A percentile compares a stretch with the other conserved stretches of the same genome.
These are phyloP conservation scores for Betula pendula DNA, from an alignment of 306 rosid genomes.

Conservation along the genomic window DNA sequence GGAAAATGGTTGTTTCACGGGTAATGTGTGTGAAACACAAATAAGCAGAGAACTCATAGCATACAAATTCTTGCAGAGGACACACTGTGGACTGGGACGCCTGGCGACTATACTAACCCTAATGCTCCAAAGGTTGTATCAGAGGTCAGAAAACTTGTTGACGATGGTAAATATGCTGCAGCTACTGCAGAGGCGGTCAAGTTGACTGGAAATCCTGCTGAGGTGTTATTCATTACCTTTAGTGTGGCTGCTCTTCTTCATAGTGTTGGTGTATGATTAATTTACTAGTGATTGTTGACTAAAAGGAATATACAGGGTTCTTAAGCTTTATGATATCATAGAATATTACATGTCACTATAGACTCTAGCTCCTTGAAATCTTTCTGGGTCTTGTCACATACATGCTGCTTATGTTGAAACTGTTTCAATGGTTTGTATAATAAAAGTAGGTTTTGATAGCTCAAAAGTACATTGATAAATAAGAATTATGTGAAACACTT, in stretches of 20 bases:
- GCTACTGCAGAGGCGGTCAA: conserved; percentile 57
- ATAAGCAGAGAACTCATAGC: conserved; percentile 1
- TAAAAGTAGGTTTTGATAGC: not conserved
- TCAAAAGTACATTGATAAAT: too few relatives aligned
- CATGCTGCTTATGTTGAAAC: not conserved
- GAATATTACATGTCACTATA: not conserved
- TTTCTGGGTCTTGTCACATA: too few relatives aligned
- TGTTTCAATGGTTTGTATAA: not conserved
- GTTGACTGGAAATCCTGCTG: conserved; percentile 53
- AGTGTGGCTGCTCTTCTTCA: not conserved
- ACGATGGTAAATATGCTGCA: conserved; percentile 45
- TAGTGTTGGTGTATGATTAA: not conserved
- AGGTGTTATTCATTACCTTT: conserved; percentile 32
- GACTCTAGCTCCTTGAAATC: not conserved
- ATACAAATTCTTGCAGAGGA: conserved; percentile 48
- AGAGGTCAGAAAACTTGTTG: conserved; percentile 61
- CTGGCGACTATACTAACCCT: conserved; percentile 55
- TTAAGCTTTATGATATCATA: not conserved
- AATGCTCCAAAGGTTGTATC: conserved; percentile 55
- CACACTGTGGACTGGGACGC: conserved; percentile 82
- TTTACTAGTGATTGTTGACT: not conserved
- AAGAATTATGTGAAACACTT: too few relatives aligned
- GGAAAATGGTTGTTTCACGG: not conserved
- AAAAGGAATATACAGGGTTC: not conserved
- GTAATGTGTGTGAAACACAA: not conserved